Base-by-base conservation (phyloP, 2,329 filamentous ascomycete species). In the Botrytis deweyae region DNA sequence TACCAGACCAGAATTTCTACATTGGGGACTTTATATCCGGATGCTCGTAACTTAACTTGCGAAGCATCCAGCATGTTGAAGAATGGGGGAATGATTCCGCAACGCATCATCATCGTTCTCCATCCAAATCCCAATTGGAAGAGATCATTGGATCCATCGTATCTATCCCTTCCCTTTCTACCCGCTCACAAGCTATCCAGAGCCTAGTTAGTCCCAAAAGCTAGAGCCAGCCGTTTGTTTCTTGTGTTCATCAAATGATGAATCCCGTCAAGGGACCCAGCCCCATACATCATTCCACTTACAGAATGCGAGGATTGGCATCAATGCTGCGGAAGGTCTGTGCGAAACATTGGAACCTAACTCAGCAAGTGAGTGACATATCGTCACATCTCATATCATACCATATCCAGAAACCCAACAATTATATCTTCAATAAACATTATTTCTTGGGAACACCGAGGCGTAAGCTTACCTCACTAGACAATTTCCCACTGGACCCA, bases 191-290 rank as follows among this genome's bases (percentile, higher is more conserved):
- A n/a, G 49, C 49, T n/a, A 52, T 12, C 20, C 33, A n/a, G 22
- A 20, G 29, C 25, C 10, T 18, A 4, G 22, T 20, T 62, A n/a
- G 33, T 18, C 9, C 22, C 22, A 16, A 63, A 40, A 63, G 61
- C 61, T 40, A 63, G 61, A 63, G 61, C 61, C 61, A 63, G 36
- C 61, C 38, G 61, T 63, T 63, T 63, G 61, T 40, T 63, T 40
- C 36, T 36, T 8, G 36, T 40, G 3, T 18, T 63, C 52, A 58
- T 55, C 25, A 55, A 29, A n/a, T 55, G 52, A 55, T 58, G 52
- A 29, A 29, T 58, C 52, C 52, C n/a, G 14, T 18, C n/a, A 29
- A 58, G n/a, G 52, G n/a, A 18, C 14, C n/a, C 18, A 29, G n/a
- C 52, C n/a, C 59, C 61, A n/a, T 63, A 5, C 38, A 63, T 63